Evolutionary conservation across 192 early-diverging fungal species (phyloP), one percentile per base, ranked within the genome.

Genomic region (Gigaspora rosea): DNA sequence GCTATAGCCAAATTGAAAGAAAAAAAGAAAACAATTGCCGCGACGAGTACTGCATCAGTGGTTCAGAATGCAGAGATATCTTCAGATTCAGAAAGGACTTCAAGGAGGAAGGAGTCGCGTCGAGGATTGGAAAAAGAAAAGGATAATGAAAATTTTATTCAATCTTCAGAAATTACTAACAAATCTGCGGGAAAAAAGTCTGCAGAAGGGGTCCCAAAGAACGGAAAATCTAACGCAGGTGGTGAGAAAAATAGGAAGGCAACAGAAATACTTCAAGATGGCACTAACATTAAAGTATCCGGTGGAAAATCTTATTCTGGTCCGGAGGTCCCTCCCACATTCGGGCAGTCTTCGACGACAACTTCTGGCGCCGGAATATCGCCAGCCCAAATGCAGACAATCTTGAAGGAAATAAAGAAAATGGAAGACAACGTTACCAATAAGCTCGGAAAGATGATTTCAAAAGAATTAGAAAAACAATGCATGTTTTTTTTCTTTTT

Each of bases 1-100:
- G 76, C 83, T 11, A 85, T 85, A 58, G 81, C 83, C 0, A 85
- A 82, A 68, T 65, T 85, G 27, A 85, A 85, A 58, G 83, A 84
- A 67, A 85, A 82, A 78, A 80, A 81, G 51, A 79, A 79, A 41
- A 73, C 63, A 56, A 56, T 18, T 8, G 56, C 63, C 13, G 66
- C 76, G 13, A 13, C 77, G 8, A 32, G 48, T 5, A 49, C 73
- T 52, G 74, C 73, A 47, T 65, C 49, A 4, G 22, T 35, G n/a
- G 51, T 54, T 36, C 71, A 73, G 13, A 75, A 18, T 57, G 58
- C 20, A 10, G 67, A 69, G 4, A 27, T 50, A 48, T 63, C 47
- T 3, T 70, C 73, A 32, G 77, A 71, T 63, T 61, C 77, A n/a
- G 77, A 71, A 33, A 78, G 16, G 70, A 50, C 47, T 16, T 15